Evolutionary conservation across 768 basidiomycete species (phyloP).

Genomic region (Lentinula boryana): DNA sequence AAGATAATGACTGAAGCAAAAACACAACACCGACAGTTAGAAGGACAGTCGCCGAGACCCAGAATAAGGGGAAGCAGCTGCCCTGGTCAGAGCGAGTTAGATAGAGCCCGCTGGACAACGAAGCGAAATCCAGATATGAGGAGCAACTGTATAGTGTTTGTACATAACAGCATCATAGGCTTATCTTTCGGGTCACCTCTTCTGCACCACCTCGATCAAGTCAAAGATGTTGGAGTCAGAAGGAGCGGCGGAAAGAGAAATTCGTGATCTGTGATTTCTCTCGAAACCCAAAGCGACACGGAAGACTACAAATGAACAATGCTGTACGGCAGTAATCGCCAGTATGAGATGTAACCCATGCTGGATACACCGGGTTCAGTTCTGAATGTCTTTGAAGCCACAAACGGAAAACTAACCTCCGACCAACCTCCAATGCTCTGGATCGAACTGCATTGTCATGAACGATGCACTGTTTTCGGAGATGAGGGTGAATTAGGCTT

Average conservation of each 20-base stretch:
- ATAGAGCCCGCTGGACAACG: neutral
- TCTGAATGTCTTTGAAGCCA: neutral
- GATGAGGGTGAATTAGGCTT: neutral
- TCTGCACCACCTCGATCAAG: neutral
- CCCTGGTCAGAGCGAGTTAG: neutral
- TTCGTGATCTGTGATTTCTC: neutral
- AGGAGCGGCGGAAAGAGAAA: neutral
- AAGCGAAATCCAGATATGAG: neutral
- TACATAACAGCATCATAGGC: neutral
- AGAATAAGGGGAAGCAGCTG: neutral
- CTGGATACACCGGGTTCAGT: neutral
- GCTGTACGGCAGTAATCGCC: neutral
- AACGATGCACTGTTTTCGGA: neutral
- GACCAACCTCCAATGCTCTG: neutral
- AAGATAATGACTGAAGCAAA: neutral
- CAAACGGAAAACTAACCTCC: neutral
- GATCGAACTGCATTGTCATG: neutral
- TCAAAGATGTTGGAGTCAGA: neutral
- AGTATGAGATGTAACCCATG: neutral
- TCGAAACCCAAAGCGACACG: neutral
- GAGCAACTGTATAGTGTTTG: neutral
- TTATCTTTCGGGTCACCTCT: neutral
- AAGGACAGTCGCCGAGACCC: too few relatives aligned
- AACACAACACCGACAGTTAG: too few relatives aligned
- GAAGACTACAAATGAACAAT: neutral